Percentiles rank a stretch among this genome's conserved stretches.
phyloP scores from a whole-genome alignment of 2,329 filamentous ascomycete genomes.

The Penicillium sclerotigenum region DNA sequence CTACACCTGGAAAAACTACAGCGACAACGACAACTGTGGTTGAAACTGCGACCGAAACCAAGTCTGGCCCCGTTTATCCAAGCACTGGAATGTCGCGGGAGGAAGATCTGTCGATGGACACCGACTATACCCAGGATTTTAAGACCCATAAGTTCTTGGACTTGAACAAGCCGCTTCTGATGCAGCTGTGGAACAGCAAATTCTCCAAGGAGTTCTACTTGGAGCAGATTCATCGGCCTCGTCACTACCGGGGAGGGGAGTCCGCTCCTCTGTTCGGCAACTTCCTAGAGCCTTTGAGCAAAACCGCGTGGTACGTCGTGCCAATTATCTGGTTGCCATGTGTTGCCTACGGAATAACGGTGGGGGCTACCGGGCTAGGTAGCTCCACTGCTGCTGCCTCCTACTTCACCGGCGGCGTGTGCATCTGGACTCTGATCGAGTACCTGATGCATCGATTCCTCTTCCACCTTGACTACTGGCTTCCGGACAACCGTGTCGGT shows the following conservation, averaged over 20 bases:
- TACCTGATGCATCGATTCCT: conserved; percentile 85
- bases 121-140: conserved; percentile 72
- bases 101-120: conserved; percentile 83
- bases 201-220: conserved; percentile 97
- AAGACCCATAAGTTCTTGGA: conserved; percentile 93
- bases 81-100: conserved; percentile 83
- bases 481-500: conserved; percentile 86
- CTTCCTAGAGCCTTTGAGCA: conserved; percentile 93
- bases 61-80: conserved; percentile 40
- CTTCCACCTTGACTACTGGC: conserved; percentile 88
- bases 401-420: conserved; percentile 69
- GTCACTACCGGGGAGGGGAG: conserved; percentile 90
- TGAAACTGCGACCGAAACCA: conserved; percentile 29
- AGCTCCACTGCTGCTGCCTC: conserved; percentile 48
- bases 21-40: conserved; percentile 25
- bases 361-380: conserved; percentile 62
- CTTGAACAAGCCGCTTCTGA: conserved; percentile 75
- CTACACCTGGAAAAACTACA: conserved; percentile 40
- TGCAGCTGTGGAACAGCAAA: conserved; percentile 82
- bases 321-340: conserved; percentile 82
- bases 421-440: conserved; percentile 85
- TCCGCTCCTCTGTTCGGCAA: conserved; percentile 96
- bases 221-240: conserved; percentile 89
- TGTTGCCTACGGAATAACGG: conserved; percentile 67
- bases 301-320: conserved; percentile 91